These are phyloP conservation scores for Lepraria neglecta DNA, from an alignment of 495 filamentous ascomycete genomes.

Conservation along the genomic window DNA sequence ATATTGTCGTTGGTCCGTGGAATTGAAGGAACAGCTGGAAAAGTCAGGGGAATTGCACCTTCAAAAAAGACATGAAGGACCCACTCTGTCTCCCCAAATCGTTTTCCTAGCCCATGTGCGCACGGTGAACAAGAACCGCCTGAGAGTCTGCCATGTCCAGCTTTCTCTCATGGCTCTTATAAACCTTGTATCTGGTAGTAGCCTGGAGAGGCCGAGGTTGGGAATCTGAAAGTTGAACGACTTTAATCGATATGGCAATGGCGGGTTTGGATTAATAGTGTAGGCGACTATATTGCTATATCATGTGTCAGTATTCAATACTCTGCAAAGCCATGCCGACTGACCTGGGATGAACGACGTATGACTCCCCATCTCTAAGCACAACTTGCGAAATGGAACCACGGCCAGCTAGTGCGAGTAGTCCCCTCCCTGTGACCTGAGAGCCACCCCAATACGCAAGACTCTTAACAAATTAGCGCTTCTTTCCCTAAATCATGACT, in stretches of 20 bases:
- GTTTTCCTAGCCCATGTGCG: conserved; percentile 68
- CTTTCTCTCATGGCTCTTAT: conserved; percentile 62
- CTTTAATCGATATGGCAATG: conserved; percentile 77
- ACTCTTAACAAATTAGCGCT: conserved; percentile 52
- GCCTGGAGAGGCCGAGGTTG: conserved; percentile 45
- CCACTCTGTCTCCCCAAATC: conserved; percentile 87
- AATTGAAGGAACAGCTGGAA: conserved; percentile 78
- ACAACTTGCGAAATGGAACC: conserved; percentile 82
- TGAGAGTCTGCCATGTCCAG: conserved; percentile 60
- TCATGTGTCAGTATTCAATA: conserved; percentile 5
- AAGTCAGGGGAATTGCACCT: conserved; percentile 10
- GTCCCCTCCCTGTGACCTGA: conserved; percentile 74
- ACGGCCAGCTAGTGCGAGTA: conserved; percentile 74
- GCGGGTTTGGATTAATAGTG: conserved; percentile 63
- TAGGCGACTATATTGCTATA: conserved; percentile 83
- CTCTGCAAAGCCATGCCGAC: not conserved
- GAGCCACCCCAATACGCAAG: conserved; percentile 88
- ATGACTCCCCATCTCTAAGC: conserved; percentile 72
- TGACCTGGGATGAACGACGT: conserved; percentile 74
- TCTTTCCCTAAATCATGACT: not conserved
- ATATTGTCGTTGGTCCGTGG: conserved; percentile 72
- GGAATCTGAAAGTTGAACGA: conserved; percentile 79
- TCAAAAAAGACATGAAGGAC: conserved; percentile 12
- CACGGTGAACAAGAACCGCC: conserved; percentile 53
- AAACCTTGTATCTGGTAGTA: conserved; percentile 60